These are phyloP conservation scores for Zygotorulaspora mrakii DNA, from an alignment of 1,139 yeast genomes.

Conservation along the genomic window DNA sequence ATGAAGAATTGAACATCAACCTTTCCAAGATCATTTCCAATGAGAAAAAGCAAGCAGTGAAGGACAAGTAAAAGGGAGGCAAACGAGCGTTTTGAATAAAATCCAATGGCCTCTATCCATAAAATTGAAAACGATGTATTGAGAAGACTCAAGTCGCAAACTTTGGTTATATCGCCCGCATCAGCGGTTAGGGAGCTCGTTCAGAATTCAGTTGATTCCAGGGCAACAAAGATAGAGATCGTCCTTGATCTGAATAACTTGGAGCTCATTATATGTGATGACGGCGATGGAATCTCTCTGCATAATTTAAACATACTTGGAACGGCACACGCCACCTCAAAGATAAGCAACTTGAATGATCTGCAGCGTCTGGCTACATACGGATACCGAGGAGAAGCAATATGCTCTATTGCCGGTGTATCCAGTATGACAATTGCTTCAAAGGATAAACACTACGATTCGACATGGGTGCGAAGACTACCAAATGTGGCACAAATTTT, in stretches of 20 bases:
- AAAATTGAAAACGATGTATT: constrained; percentile 22
- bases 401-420: constrained; percentile 41
- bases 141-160: constrained; percentile 31
- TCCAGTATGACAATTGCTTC: constrained; percentile 42
- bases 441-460: constrained; percentile 31
- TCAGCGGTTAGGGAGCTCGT: constrained; percentile 44
- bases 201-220: constrained; percentile 54
- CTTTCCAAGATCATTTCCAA: no score
- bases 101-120: constrained; percentile 13
- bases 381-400: constrained; percentile 48
- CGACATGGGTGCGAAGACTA: constrained; percentile 27
- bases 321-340: constrained; percentile 46
- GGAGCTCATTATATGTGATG: constrained; percentile 46
- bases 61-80: neutral
- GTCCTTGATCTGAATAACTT: constrained; percentile 41
- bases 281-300: constrained; percentile 53
- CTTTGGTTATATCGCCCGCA: constrained; percentile 26
- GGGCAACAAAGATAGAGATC: constrained; percentile 43
- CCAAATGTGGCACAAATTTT: constrained; percentile 15
- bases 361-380: constrained; percentile 30
- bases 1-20: no score
- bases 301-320: constrained; percentile 48
- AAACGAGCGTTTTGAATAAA: neutral
- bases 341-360: constrained; percentile 36
- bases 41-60: neutral